phyloP scores from a whole-genome alignment of 140 eudicot genomes.

The Flaveria floridana region DNA sequence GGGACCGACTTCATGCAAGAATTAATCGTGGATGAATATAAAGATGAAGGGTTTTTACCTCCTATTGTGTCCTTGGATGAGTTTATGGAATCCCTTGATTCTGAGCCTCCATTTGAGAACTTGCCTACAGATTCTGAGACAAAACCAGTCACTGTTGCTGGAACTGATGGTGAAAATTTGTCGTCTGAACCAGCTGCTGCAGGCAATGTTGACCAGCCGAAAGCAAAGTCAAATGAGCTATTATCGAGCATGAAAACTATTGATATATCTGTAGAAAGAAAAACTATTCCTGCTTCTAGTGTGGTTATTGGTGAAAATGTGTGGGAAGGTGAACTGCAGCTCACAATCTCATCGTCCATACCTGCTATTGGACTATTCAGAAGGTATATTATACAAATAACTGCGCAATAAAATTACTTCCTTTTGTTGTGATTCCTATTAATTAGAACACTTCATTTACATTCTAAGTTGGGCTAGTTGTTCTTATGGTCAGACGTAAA shows the following conservation, averaged over 20 bases:
- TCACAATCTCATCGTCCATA: slow-evolving; percentile 55
- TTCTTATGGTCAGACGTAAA: too few species aligned
- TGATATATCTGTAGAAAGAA: slow-evolving; percentile 32
- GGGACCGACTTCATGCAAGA: slow-evolving; percentile 94
- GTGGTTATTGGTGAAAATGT: slow-evolving; percentile 41
- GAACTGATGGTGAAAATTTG: slow-evolving; percentile 22
- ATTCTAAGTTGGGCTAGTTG: too few species aligned
- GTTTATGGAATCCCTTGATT: slow-evolving; percentile 79
- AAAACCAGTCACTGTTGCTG: slow-evolving; percentile 21
- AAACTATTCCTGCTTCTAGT: slow-evolving; percentile 29
- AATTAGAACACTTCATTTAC: background rate
- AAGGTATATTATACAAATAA: slow-evolving; percentile 45
- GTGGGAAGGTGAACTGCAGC: slow-evolving; percentile 86
- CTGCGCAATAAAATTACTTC: too few species aligned
- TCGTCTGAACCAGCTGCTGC: slow-evolving; percentile 33
- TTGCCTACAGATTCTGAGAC: slow-evolving; percentile 46
- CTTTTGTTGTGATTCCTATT: background rate
- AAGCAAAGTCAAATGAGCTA: slow-evolving; percentile 25
- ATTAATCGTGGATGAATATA: slow-evolving; percentile 73
- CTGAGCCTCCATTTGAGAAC: slow-evolving; percentile 87
- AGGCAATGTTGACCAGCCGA: slow-evolving; percentile 22
- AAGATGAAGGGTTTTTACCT: slow-evolving; percentile 79
- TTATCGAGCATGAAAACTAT: slow-evolving; percentile 30
- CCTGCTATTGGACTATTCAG: slow-evolving; percentile 60
- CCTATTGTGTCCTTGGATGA: slow-evolving; percentile 90